phyloP scores from a whole-genome alignment of 805 yeast species.

The Yamadazyma insecticola region DNA sequence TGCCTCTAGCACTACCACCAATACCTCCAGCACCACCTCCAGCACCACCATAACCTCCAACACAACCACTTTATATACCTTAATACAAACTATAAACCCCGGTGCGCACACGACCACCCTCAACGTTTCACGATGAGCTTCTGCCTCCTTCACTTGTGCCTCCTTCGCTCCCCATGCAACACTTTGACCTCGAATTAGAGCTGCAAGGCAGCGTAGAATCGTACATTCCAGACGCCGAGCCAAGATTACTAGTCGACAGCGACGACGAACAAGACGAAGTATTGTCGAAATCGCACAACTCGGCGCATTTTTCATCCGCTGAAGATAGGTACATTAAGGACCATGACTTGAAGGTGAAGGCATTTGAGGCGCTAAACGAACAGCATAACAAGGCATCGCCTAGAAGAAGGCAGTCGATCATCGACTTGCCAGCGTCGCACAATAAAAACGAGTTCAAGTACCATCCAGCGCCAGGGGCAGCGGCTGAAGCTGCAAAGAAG shows the following conservation, averaged over 20 bases:
- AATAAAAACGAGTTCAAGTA: too few species aligned
- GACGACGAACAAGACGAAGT: constrained; percentile 21
- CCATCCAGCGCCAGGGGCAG: constrained; percentile 12
- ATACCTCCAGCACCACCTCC: too few species aligned
- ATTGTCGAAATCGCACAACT: constrained; percentile 27
- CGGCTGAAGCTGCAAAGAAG: constrained; percentile 7
- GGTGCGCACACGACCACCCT: too few species aligned
- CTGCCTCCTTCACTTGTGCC: too few species aligned
- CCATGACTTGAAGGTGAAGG: constrained; percentile 62
- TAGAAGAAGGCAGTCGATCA: constrained; percentile 33
- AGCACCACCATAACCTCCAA: too few species aligned
- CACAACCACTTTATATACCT: too few species aligned
- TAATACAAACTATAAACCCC: too few species aligned
- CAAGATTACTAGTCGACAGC: constrained; percentile 1
- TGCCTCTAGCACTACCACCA: too few species aligned
- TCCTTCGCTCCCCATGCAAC: too few species aligned
- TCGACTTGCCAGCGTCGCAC: constrained; percentile 28
- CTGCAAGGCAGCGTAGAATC: too few species aligned
- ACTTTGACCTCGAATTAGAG: too few species aligned
- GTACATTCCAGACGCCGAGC: constrained; percentile 4
- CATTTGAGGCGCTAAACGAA: constrained; percentile 44
- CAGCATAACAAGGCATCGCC: constrained; percentile 10
- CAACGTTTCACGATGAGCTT: too few species aligned
- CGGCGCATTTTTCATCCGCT: constrained; percentile 59
- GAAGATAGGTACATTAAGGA: constrained; percentile 63